Base-by-base conservation (phyloP, 1,139 yeast genomes). In the Kodamaea ohmeri region DNA sequence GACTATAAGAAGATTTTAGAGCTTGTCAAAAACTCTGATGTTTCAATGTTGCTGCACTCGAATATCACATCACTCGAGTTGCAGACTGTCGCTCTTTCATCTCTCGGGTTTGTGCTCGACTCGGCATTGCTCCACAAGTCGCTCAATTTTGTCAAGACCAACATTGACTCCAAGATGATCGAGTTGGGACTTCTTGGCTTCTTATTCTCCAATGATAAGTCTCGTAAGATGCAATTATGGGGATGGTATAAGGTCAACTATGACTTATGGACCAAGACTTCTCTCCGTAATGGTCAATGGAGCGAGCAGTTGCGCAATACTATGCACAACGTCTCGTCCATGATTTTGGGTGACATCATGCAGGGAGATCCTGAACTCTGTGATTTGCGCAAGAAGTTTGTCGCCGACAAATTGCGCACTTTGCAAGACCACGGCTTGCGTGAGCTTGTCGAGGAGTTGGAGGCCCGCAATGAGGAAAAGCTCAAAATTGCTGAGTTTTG, bases 1-100 rank as follows among this genome's bases (percentile, higher is more conserved):
- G 79, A 75, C 28, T 81, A 79, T 65, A 80, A 80, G 53, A 78
- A 74, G 47, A 58, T 79, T 2, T 58, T 72, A 28, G 76, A 73
- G 28, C 53, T 79, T 15, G 73, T 73, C 7, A 76, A 77, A 42
- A 71, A 71, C 43, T 66, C 81, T 8, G 63, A 70, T 35, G 56
- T 58, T 8, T 60, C 69, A 13, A 54, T 56, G 25, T 52, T 65
- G 39, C 58, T 53, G 18, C 60, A 69, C 43, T 57, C 75, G 13
- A 59, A 65, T 39, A 56, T 52, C 5, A 40, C 52, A 6, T 42
- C 52, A 1, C 49, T 50, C n/a, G 71, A 66, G 22, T 55, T 80
- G 24, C 83, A 78, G 51, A 70, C 77, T 3, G 63, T 71, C 7
- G 82, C 83, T 0, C 61, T 80, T 8, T 65, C 74, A 24, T 67